Percentiles rank a stretch among this genome's conserved stretches.
Conservation (phyloP, 176 grass and related monocot species). For the Stipa capillata region DNA sequence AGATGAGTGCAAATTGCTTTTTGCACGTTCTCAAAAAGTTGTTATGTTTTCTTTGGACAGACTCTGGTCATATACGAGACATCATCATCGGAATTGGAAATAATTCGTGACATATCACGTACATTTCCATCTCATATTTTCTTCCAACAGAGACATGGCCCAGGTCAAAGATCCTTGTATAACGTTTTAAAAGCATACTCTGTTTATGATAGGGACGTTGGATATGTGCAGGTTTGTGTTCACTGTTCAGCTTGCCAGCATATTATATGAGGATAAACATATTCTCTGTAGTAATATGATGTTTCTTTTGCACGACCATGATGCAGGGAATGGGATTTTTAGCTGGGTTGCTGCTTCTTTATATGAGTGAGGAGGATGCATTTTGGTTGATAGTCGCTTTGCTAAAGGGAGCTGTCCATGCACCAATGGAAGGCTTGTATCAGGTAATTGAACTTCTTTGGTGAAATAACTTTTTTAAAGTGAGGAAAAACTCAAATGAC, state of each 20-base stretch:
- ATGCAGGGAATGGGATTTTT: conserved; percentile 99
- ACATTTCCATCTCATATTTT: conserved; percentile 99
- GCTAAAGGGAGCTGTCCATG: conserved; percentile 95
- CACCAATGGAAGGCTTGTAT: conserved; percentile 97
- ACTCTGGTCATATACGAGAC: conserved; percentile 96
- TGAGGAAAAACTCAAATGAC: not conserved
- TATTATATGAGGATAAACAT: not conserved
- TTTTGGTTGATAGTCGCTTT: conserved; percentile 97
- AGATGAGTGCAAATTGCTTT: too few relatives aligned
- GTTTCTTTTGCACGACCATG: not conserved
- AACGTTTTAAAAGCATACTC: conserved; percentile 98
- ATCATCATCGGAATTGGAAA: conserved; percentile 89
- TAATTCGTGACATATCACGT: conserved; percentile 95
- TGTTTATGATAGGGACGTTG: conserved; percentile 92
- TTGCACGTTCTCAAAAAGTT: too few relatives aligned
- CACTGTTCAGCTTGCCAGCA: not conserved
- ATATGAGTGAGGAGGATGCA: conserved; percentile 97
- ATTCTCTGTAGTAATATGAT: conserved; percentile 11
- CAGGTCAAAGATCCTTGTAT: conserved; percentile 88
- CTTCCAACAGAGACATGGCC: conserved; percentile 96
- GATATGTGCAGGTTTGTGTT: conserved; percentile 90
- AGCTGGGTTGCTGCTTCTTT: conserved; percentile 85
- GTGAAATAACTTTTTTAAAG: not conserved
- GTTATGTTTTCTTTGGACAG: conserved; percentile 27
- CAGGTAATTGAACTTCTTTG: conserved; percentile 50